phyloP scores from a whole-genome alignment of 2,329 filamentous ascomycete species.

The Xylaria sp. region DNA sequence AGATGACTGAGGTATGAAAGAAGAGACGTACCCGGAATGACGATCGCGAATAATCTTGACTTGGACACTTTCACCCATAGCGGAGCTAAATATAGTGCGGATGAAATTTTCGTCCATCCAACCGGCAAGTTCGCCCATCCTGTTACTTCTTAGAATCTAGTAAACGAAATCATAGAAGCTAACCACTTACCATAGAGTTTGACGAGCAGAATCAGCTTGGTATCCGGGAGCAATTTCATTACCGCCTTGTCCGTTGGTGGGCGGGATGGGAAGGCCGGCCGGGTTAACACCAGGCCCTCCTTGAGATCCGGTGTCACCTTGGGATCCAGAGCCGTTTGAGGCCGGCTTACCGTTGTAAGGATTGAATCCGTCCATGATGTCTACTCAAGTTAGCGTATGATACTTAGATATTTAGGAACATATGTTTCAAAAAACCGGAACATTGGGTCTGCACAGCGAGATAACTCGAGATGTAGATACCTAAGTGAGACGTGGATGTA shows the following conservation, averaged over 20 bases:
- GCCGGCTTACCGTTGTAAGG: conserved; percentile 45
- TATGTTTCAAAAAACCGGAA: no score
- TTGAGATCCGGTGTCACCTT: conserved; percentile 44
- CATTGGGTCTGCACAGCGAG: no score
- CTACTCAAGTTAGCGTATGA: no score
- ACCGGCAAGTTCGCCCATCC: conserved; percentile 98
- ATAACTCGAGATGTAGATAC: neutral
- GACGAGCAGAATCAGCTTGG: conserved; percentile 53
- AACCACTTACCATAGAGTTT: conserved; percentile 60
- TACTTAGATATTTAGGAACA: no score
- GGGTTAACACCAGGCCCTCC: conserved; percentile 40
- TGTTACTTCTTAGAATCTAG: conserved; percentile 45
- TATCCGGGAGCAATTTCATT: conserved; percentile 42
- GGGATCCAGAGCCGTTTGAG: conserved; percentile 46
- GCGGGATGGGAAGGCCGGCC: conserved; percentile 38
- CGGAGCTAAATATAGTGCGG: conserved; percentile 85
- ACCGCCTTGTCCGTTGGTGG: conserved; percentile 43
- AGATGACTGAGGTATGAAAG: neutral
- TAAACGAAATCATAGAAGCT: neutral
- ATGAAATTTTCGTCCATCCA: conserved; percentile 99
- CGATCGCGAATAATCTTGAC: conserved; percentile 99
- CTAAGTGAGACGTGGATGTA: neutral
- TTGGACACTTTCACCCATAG: conserved; percentile 92
- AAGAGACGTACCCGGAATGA: conserved; percentile 78
- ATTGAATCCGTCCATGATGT: conserved; percentile 43